Base-by-base conservation (phyloP, 78 protist genomes). In the Dictyostelium firmibasis region DNA sequence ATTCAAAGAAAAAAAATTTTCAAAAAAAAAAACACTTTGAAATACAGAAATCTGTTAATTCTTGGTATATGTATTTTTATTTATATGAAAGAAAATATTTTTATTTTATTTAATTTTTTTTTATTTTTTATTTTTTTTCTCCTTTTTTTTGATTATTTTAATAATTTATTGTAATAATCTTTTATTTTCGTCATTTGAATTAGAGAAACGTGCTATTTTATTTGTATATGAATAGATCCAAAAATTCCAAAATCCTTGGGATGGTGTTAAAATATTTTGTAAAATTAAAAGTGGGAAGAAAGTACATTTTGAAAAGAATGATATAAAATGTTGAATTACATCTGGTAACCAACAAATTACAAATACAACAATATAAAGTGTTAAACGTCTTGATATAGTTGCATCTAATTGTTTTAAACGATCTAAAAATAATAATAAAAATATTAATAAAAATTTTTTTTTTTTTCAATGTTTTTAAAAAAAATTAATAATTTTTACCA, bases 281-380 rank as follows among this genome's bases (percentile, higher is more conserved):
- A 89, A 11, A 3, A 89, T 35, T 70, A 89, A 53, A 3, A 89
- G 72, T 81, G 94, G 94, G 75, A 36, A 89, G 29, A 89, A 81
- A 14, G 85, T 29, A 20, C 94, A 89, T 14, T 85, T 47, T 33
- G 87, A 81, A 81, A 89, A 81, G 64, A 81, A 89, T 36, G 83
- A 62, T 6, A 89, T 78, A n/a, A 89, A 81, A 69, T 89, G 94
- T 81, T 89, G 94, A 27, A 81, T 31, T 25, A 89, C 74, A 67
- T 89, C 94, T 13, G 94, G 94, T 62, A 69, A 1, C 94, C 94
- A 89, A 64, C 81, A 70, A 41, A 81, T 47, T 11, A 89, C 82
- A n/a, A 89, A 89, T 69, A 89, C 94, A 13, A 89, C 16, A 53
- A 89, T 89, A 20, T 89, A 89, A 16, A 89, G 33, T 44, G 94